Base-by-base conservation (phyloP, 1,139 yeast genomes). In the Hemisphaericaspora xylofermentans region DNA sequence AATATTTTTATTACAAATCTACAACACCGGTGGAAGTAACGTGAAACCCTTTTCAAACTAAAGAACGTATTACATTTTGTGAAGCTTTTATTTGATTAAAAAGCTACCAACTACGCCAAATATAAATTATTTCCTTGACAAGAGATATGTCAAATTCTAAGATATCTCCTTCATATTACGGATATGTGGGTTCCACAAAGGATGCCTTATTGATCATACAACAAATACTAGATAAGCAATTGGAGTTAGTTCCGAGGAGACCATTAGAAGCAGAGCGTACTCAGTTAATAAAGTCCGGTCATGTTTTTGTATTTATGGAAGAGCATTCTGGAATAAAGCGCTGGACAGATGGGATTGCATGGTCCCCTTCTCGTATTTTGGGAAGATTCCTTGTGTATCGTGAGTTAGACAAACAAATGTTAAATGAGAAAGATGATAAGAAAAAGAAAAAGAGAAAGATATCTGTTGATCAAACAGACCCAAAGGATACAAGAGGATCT, bases 271-370 rank as follows among this genome's bases (percentile, higher is more conserved):
- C 82, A 26, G 97, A 89, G 61, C 69, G 96, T 16, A 61, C 73
- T 1, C 65, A 67, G 8, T 66, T 88, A 38, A 88, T 89, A 33
- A 69, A 72, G 43, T 82, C 89, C 10, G 97, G 97, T 0, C 80
- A 83, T 52, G 83, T 88, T 0, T 89, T 88, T 62, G 88, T 89
- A 3, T 89, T 88, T 56, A 78, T 86, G 39, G 96, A 89, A 60
- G 88, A 85, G 49, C 72, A 76, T 16, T 82, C 93, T 0, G 93
- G 94, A 1, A 88, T 89, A 47, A 86, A 86, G 59, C 70, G 97
- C 42, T 89, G 97, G 97, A 89, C 97, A 0, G 97, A 89, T 57
- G 96, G 97, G 13, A 79, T 87, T 16, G 75, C 91, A 10, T 89
- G 97, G 97, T 82, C 91, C 1, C 96, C 97, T 0, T 84, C 94